These are phyloP conservation scores for Russula brevipes DNA, from an alignment of 768 basidiomycete species.

Conservation along the genomic window DNA sequence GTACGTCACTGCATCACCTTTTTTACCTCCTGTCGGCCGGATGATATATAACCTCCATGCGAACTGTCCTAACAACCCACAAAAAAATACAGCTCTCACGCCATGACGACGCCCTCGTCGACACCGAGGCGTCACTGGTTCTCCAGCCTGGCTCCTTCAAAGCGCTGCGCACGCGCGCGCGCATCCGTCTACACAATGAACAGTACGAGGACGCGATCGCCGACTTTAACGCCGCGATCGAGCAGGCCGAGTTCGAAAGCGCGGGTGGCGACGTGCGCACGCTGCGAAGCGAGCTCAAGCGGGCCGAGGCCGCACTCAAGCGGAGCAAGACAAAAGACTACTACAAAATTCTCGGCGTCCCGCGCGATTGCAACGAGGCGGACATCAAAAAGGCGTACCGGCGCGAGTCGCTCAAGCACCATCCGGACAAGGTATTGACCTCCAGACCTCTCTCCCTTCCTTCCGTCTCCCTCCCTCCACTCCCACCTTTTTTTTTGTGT, in stretches of 20 bases:
- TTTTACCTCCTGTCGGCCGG: constrained; percentile 5
- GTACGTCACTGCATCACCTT: constrained; percentile 33
- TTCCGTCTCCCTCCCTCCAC: neutral
- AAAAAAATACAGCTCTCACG: constrained; percentile 46
- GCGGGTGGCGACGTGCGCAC: constrained; percentile 58
- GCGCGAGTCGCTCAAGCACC: constrained; percentile 77
- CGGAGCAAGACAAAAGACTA: constrained; percentile 88
- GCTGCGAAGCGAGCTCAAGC: constrained; percentile 63
- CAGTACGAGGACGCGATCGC: constrained; percentile 63
- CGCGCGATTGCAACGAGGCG: constrained; percentile 53
- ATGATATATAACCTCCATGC: neutral
- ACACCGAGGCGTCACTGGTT: constrained; percentile 62
- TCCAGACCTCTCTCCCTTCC: neutral
- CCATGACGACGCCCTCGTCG: constrained; percentile 63
- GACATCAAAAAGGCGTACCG: constrained; percentile 93
- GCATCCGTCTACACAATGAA: constrained; percentile 70
- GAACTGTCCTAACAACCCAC: neutral
- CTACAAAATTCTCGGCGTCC: constrained; percentile 68
- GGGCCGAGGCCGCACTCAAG: constrained; percentile 78
- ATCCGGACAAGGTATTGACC: constrained; percentile 68
- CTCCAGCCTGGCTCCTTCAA: constrained; percentile 71
- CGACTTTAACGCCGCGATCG: constrained; percentile 77
- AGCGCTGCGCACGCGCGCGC: constrained; percentile 79
- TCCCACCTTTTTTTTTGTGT: neutral
- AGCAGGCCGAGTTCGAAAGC: constrained; percentile 62